Evolutionary conservation across 192 early-diverging fungal species (phyloP), one percentile per base, ranked within the genome.

Genomic region (Entophlyctis luteolus): DNA sequence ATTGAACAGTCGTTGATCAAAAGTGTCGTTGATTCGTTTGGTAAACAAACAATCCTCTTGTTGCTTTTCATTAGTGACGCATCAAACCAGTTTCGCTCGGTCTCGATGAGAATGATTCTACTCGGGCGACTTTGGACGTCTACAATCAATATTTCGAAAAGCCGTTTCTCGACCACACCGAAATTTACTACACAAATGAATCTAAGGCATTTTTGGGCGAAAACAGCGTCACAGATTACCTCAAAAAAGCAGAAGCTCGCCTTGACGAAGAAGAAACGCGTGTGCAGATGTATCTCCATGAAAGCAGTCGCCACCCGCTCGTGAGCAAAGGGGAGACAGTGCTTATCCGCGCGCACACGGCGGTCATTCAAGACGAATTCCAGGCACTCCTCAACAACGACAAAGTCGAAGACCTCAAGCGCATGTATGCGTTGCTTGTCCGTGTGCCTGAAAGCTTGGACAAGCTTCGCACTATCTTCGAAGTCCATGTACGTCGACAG

Each of bases 201-300:
- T 88, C 87, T 49, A 92, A 95, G 75, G 88, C 87, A 25, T 94
- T 96, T 73, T 83, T 97, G 45, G 84, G 87, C 59, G 92, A 94
- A 60, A 93, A 95, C 75, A 86, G 89, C 36, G 87, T 95, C 39
- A 84, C 89, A 31, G 94, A 96, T 62, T 98, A 98, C 76, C 94
- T 98, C 91, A 91, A 93, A 68, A 93, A 93, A 80, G 90, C 90
- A 4, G 89, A 90, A 67, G 73, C 77, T 49, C 82, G 90, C 58
- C 71, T 93, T 72, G 67, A 77, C 47, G 86, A 90, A 62, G 96
- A 98, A 77, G 93, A 96, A 72, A 82, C 80, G 34, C 91, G 93
- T 29, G 90, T 95, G 2, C 81, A 90, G 67, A 83, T 89, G 72
- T 96, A 94, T 70, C 77, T 98, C 28, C 92, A 97, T 76, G 81